These are phyloP conservation scores for Monosporozyma aerobia DNA, from an alignment of 805 yeast species.

Conservation along the genomic window DNA sequence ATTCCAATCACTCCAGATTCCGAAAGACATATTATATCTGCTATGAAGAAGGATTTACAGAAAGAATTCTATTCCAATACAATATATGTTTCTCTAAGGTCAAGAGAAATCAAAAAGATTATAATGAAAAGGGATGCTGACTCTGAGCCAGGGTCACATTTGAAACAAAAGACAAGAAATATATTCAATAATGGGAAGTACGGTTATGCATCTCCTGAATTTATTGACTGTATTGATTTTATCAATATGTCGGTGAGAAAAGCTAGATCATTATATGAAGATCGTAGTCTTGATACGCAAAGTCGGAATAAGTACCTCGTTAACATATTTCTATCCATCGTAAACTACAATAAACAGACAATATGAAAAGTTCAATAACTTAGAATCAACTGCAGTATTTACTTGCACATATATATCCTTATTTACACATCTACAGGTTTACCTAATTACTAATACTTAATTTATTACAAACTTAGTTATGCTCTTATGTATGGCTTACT, in stretches of 20 bases:
- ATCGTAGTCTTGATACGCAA: constrained; percentile 1
- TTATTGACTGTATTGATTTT: constrained; percentile 16
- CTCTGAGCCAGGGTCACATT: neutral
- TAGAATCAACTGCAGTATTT: neutral
- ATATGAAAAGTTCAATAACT: neutral
- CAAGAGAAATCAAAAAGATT: constrained; percentile 32
- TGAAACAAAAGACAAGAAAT: constrained; percentile 22
- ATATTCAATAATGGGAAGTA: constrained; percentile 24
- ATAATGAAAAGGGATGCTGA: constrained; percentile 17
- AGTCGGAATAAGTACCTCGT: neutral
- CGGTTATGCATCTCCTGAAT: constrained; percentile 12
- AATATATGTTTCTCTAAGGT: constrained; percentile 29
- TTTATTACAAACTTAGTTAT: neutral
- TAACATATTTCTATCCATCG: neutral
- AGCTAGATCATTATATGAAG: constrained; percentile 19
- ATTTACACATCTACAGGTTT: neutral
- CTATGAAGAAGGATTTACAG: constrained; percentile 47
- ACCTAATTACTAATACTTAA: neutral
- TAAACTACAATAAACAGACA: neutral
- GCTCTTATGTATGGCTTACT: neutral
- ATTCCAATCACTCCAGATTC: constrained; percentile 43
- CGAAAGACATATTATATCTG: constrained; percentile 38
- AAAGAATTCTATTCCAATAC: constrained; percentile 17
- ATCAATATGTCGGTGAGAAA: constrained; percentile 15
- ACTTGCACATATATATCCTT: neutral